Base-by-base conservation (phyloP, 768 basidiomycete species). In the Lactifluus pinguis region DNA sequence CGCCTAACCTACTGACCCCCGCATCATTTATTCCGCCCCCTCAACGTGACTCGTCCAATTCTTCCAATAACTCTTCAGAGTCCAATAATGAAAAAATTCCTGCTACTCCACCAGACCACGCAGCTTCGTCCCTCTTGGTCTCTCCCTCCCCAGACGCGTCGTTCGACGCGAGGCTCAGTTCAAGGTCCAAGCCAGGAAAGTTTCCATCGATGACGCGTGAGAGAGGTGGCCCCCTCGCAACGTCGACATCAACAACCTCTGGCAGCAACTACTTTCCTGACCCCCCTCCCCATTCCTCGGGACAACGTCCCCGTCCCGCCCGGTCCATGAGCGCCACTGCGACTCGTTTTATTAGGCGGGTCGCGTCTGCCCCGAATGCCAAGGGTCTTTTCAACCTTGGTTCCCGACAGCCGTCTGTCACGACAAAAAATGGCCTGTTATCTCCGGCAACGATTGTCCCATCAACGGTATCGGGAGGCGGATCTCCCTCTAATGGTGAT, bases 291-390 rank as follows among this genome's bases (percentile, higher is more conserved):
- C 68, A 34, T 25, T 19, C 76, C 15, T 69, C 73, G 13, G 53
- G 74, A 17, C 71, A 70, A 48, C 72, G 80, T 41, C 68, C 77
- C 10, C 74, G 89, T 44, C 85, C 83, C 7, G 85, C 88, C 34
- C 84, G 80, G 68, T 78, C 81, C 21, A 81, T 91, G 74, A 78
- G 84, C 53, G 84, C 85, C 15, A 83, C 85, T 0, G 89, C 92
- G 9, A 83, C 89, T 51, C 86, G 95, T 39, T 94, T 98, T 75
- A 85, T 98, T 34, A 87, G 95, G 55, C 86, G 95, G 52, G 95
- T 98, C 50, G 93, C 95, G 4, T 97, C 93, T 9, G 95, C 97
- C 2, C 95, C 95, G 3, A 99, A 98, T 70, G 88, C 94, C 38
- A 98, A 98, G 71, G 89, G 87, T 32, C 78, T 99, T 34, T 93